phyloP scores from a whole-genome alignment of 768 basidiomycete species.

The Tulasnella sp. region DNA sequence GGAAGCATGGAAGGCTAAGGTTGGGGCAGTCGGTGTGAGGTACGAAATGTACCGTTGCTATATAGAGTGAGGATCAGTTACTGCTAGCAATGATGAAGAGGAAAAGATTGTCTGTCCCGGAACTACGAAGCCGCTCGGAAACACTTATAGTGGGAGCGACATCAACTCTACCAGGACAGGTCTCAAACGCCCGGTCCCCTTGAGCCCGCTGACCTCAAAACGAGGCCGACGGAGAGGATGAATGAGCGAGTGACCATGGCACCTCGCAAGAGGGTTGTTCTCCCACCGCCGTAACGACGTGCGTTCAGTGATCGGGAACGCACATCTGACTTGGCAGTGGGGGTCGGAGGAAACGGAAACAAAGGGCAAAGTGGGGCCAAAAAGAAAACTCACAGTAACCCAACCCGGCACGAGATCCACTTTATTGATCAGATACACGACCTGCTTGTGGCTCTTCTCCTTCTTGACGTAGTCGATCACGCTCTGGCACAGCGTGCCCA shows the following conservation, averaged over 20 bases:
- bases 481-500: slow-evolving; percentile 91
- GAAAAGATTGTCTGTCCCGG: slow-evolving; percentile 29
- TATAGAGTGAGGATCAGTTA: background rate
- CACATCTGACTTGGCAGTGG: slow-evolving; percentile 38
- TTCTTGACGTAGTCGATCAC: slow-evolving; percentile 88
- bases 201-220: slow-evolving; percentile 26
- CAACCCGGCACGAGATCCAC: slow-evolving; percentile 97
- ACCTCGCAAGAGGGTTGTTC: slow-evolving; percentile 25
- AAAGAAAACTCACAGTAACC: slow-evolving; percentile 66
- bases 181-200: slow-evolving; percentile 20
- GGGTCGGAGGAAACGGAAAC: slow-evolving; percentile 1
- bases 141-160: slow-evolving; percentile 11
- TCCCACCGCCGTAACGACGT: slow-evolving; percentile 41
- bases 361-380: background rate
- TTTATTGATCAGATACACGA: slow-evolving; percentile 95
- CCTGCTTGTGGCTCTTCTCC: slow-evolving; percentile 95
- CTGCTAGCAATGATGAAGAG: slow-evolving; percentile 11
- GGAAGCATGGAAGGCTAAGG: slow-evolving; percentile 97
- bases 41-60: slow-evolving; percentile 95
- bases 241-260: slow-evolving; percentile 8
- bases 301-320: slow-evolving; percentile 11
- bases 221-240: slow-evolving; percentile 19
- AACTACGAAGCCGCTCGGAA: slow-evolving; percentile 31
- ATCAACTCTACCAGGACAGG: slow-evolving; percentile 33
- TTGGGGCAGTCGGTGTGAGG: slow-evolving; percentile 87